phyloP scores from a whole-genome alignment of 1,284 basidiomycete genomes.

The Fistulinella cinereoalba region DNA sequence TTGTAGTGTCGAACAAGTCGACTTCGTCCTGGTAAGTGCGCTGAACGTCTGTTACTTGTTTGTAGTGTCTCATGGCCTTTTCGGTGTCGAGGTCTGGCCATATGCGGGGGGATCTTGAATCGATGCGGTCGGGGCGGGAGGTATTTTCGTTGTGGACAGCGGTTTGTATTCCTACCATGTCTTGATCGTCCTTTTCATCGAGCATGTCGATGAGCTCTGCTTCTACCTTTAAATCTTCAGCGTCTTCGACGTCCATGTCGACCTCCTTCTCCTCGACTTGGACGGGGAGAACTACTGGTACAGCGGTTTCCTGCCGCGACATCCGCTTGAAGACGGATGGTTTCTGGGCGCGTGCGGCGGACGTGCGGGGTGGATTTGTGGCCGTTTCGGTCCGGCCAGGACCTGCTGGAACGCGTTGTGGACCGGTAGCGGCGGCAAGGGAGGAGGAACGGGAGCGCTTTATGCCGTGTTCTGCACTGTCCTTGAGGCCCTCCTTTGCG shows the following conservation, averaged over 20 bases:
- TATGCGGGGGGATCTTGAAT: slow-evolving; percentile 45
- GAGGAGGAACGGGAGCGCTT: slow-evolving; percentile 65
- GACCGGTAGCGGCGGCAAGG: slow-evolving; percentile 52
- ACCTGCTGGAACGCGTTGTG: slow-evolving; percentile 65
- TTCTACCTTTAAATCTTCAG: slow-evolving; percentile 29
- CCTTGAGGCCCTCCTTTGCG: slow-evolving; percentile 44
- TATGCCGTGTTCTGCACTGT: slow-evolving; percentile 49
- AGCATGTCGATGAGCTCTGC: slow-evolving; percentile 35
- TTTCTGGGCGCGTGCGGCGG: slow-evolving; percentile 34
- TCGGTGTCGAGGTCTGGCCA: slow-evolving; percentile 72
- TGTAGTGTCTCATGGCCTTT: slow-evolving; percentile 52
- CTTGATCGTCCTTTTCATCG: slow-evolving; percentile 56
- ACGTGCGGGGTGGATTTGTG: slow-evolving; percentile 39
- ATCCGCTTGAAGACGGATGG: slow-evolving; percentile 39
- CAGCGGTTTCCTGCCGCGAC: slow-evolving; percentile 42
- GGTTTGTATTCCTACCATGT: slow-evolving; percentile 48
- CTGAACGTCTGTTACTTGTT: slow-evolving; percentile 66
- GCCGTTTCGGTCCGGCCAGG: slow-evolving; percentile 48
- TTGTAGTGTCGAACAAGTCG: slow-evolving; percentile 88
- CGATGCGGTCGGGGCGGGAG: slow-evolving; percentile 36
- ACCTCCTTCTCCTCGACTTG: slow-evolving; percentile 43
- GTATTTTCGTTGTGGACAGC: slow-evolving; percentile 48
- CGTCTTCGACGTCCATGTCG: slow-evolving; percentile 61
- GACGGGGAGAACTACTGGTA: slow-evolving; percentile 35
- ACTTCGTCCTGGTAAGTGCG: slow-evolving; percentile 75